Evolutionary conservation across 2,329 filamentous ascomycete genomes (phyloP).

Genomic region (Phaeosphaeria sp.): DNA sequence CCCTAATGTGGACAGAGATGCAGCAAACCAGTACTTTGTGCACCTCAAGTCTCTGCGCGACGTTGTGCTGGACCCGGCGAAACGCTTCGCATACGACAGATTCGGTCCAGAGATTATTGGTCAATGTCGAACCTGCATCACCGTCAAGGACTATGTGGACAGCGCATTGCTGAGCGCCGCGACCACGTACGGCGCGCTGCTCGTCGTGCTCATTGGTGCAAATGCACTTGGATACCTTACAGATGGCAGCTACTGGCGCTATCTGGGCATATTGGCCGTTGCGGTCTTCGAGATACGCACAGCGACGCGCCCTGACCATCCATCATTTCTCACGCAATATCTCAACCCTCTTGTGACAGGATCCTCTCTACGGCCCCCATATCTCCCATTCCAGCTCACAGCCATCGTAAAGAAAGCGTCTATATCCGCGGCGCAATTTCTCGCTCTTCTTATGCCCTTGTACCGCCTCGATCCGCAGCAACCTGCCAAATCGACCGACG

Average conservation of each 20-base stretch:
- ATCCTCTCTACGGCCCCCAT: constrained; percentile 61
- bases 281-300: constrained; percentile 64
- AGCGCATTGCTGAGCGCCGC: constrained; percentile 60
- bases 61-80: constrained; percentile 80
- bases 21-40: constrained; percentile 68
- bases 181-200: constrained; percentile 36
- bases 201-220: constrained; percentile 36
- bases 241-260: constrained; percentile 54
- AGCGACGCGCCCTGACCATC: constrained; percentile 60
- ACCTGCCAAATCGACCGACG: constrained; percentile 25
- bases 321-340: constrained; percentile 52
- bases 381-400: constrained; percentile 86
- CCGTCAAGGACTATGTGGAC: constrained; percentile 74
- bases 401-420: constrained; percentile 75
- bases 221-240: constrained; percentile 44
- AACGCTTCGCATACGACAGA: constrained; percentile 81
- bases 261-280: constrained; percentile 59
- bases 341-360: constrained; percentile 56
- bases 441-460: constrained; percentile 43
- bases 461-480: constrained; percentile 40
- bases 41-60: constrained; percentile 85
- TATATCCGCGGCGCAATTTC: constrained; percentile 65
- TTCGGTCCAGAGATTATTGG: constrained; percentile 73
- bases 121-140: constrained; percentile 63
- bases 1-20: constrained; percentile 31